Conservation (phyloP, 345 rosid species). For the Pelargonium nanum region DNA sequence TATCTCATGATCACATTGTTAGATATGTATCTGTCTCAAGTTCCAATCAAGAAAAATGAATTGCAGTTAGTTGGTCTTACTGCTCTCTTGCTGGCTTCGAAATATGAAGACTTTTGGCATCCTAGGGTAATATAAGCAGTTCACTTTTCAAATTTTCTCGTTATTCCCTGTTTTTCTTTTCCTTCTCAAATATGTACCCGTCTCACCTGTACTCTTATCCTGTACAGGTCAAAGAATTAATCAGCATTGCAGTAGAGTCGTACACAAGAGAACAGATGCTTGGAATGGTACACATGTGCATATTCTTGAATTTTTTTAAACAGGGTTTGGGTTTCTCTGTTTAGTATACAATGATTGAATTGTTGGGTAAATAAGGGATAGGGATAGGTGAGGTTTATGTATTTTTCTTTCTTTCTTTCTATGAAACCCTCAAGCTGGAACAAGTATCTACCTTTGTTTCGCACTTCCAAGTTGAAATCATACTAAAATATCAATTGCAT, state of each 20-base stretch:
- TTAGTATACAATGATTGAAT: too few species aligned
- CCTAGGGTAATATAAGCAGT: conserved; percentile 51
- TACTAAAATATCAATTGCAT: not conserved
- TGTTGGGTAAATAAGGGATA: not conserved
- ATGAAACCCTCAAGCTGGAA: not conserved
- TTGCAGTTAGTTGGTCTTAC: conserved; percentile 93
- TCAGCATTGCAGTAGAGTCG: conserved; percentile 77
- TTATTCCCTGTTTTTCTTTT: not conserved
- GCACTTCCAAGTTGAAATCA: not conserved
- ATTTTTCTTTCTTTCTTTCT: too few species aligned
- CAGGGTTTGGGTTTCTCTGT: not conserved
- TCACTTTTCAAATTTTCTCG: not conserved
- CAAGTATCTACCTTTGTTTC: not conserved
- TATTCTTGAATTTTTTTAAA: not conserved
- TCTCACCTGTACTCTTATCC: not conserved
- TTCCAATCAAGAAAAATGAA: conserved; percentile 55
- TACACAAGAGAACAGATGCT: conserved; percentile 73
- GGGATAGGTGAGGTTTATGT: not conserved
- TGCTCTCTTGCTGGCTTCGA: conserved; percentile 74
- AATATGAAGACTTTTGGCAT: conserved; percentile 96
- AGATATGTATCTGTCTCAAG: conserved; percentile 76
- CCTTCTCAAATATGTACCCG: not conserved
- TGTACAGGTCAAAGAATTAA: conserved; percentile 71
- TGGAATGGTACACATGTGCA: conserved; percentile 38
- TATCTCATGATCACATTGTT: conserved; percentile 68